Evolutionary conservation across 768 basidiomycete species (phyloP), one percentile per base, ranked within the genome.

Genomic region (Serendipita vermifera): DNA sequence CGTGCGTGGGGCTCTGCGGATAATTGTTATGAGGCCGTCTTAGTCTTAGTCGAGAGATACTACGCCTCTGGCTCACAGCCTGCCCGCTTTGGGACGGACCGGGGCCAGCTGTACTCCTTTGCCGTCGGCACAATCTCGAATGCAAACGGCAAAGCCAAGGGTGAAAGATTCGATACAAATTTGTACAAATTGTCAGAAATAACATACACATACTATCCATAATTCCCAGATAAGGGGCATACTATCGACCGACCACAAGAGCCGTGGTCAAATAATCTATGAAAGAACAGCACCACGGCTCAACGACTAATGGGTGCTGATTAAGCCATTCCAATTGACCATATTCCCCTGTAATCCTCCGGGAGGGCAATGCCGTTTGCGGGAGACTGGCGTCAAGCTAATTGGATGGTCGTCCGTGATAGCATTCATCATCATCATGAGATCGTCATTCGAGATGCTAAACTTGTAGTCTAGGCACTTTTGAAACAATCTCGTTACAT

Each of bases 341-440:
- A 41, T 1, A n/a, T 41, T n/a, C 5, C 26, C 15, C 17, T 41
- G 27, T 9, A 20, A 41, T n/a, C 17, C 39, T 7, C 39, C 46
- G 22, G 20, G 20, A 5, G 27, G 27, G 29, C 22, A n/a, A 51
- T 51, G 32, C 9, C 46, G 46, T 9, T 9, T 51, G 15, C 22
- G 11, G 9, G 46, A 51, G 7, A 15, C 24, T 27, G 46, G 11
- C 5, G 46, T 31, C 24, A 51, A 31, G 24, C 24, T 31, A n/a
- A 51, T 22, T n/a, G 46, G 46, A 51, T 51, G 46, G n/a, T 51
- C 22, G 17, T 51, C 46, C 46, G 46, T 51, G 22, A 51, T 29
- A 9, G 31, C 22, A n/a, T 26, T n/a, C 9, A 51, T 51, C 11
- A 51, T 20, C 15, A 26, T 20, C 46, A 51, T 17, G 15, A 51